phyloP scores from a whole-genome alignment of 805 yeast genomes.

The Kodamaea leandrae region DNA sequence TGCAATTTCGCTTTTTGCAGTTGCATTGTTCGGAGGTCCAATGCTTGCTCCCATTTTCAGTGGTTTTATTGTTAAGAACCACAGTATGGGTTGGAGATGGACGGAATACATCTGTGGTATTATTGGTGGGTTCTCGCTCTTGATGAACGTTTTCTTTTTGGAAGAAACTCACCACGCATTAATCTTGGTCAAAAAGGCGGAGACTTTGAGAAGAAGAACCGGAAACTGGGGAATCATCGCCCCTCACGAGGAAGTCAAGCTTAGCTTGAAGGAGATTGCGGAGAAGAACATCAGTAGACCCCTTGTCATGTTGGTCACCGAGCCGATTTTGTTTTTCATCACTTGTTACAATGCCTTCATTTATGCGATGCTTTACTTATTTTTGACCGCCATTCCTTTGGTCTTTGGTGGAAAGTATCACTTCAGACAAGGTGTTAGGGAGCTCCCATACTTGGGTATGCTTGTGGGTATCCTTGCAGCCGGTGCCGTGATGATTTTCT shows the following conservation, averaged over 20 bases:
- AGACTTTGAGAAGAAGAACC: conserved; percentile 36
- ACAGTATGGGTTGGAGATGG: conserved; percentile 55
- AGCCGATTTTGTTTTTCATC: conserved; percentile 43
- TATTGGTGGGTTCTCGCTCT: conserved; percentile 32
- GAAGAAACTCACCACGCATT: conserved; percentile 44
- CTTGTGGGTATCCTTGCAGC: conserved; percentile 37
- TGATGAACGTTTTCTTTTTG: conserved; percentile 27
- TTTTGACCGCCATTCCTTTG: conserved; percentile 44
- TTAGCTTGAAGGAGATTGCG: conserved; percentile 31
- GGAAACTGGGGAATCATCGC: conserved; percentile 41
- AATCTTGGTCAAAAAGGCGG: conserved; percentile 33
- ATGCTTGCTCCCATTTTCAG: conserved; percentile 71
- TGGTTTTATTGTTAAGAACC: conserved; percentile 38
- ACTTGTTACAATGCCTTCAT: conserved; percentile 50
- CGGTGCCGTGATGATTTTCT: conserved; percentile 25
- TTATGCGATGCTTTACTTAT: conserved; percentile 46
- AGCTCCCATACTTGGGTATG: conserved; percentile 32
- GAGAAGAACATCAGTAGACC: conserved; percentile 40
- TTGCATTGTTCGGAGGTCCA: conserved; percentile 78
- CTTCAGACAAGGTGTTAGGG: conserved; percentile 24
- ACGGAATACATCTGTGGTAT: conserved; percentile 51
- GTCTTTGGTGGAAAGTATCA: conserved; percentile 41
- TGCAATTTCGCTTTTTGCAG: conserved; percentile 68
- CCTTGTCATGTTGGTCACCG: conserved; percentile 35
- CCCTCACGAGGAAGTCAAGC: conserved; percentile 35